phyloP scores from a whole-genome alignment of 2,329 filamentous ascomycete genomes.

The Mycocentrospora acerina region DNA sequence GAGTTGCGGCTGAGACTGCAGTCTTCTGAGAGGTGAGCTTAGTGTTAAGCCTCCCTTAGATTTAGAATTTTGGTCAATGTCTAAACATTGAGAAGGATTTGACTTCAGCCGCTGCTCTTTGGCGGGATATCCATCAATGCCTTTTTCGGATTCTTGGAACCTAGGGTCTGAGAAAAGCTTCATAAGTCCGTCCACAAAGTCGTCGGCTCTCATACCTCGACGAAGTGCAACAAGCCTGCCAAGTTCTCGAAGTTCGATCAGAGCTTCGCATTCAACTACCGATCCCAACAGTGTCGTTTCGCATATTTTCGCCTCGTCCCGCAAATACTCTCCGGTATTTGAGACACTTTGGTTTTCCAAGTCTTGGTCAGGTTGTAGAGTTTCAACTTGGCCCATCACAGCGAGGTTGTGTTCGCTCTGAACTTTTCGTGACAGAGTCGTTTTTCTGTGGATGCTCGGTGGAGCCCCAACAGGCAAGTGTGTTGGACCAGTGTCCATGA shows the following conservation, averaged over 20 bases:
- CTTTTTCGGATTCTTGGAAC: background rate
- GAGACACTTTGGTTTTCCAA: constrained; percentile 37
- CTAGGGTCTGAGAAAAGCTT: constrained; percentile 27
- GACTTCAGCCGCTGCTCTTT: background rate
- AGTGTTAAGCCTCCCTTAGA: constrained; percentile 2
- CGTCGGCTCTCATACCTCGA: constrained; percentile 35
- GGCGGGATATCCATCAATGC: no score
- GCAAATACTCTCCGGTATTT: constrained; percentile 32
- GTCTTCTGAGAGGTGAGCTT: constrained; percentile 6
- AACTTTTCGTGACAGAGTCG: constrained; percentile 29
- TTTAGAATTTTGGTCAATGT: no score
- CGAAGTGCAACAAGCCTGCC: constrained; percentile 37
- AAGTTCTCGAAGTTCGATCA: constrained; percentile 38
- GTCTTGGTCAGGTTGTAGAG: constrained; percentile 5
- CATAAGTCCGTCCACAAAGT: constrained; percentile 38
- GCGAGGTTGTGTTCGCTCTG: constrained; percentile 33
- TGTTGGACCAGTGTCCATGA: constrained; percentile 29
- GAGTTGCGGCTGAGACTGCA: constrained; percentile 22
- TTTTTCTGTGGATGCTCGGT: constrained; percentile 13
- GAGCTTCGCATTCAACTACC: constrained; percentile 29
- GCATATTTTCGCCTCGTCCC: constrained; percentile 25
- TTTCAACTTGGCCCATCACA: constrained; percentile 7
- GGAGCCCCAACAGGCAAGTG: constrained; percentile 38
- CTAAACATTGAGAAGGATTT: no score
- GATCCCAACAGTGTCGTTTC: constrained; percentile 6